Conservation (phyloP, 495 filamentous ascomycete species). For the Tuber indicum region DNA sequence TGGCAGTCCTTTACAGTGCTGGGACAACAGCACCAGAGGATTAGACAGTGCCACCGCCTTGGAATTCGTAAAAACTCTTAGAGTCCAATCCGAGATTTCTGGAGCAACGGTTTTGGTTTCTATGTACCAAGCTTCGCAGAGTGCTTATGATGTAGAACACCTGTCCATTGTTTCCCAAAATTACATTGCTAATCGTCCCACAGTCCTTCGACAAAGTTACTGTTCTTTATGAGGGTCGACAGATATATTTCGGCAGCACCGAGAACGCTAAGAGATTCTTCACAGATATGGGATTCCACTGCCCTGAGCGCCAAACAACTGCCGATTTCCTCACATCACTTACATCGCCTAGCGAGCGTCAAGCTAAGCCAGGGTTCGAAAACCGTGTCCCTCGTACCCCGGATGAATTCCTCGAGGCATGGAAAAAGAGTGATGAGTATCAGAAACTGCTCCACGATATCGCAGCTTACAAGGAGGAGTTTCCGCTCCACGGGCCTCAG, state of each 20-base stretch:
- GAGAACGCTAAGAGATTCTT: conserved; percentile 63
- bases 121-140: conserved; percentile 76
- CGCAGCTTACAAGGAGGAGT: conserved; percentile 45
- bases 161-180: background rate
- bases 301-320: conserved; percentile 64
- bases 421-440: conserved; percentile 64
- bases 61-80: conserved; percentile 68
- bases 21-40: conserved; percentile 79
- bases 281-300: conserved; percentile 65
- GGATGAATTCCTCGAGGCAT: conserved; percentile 63
- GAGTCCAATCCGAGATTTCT: conserved; percentile 59
- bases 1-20: conserved; percentile 65
- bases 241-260: conserved; percentile 71
- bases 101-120: conserved; percentile 65
- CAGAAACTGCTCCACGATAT: conserved; percentile 57
- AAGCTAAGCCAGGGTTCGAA: conserved; percentile 59
- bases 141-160: conserved; percentile 56
- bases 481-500: conserved; percentile 30
- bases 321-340: conserved; percentile 77
- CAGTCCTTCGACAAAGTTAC: conserved; percentile 65
- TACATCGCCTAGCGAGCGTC: conserved; percentile 63
- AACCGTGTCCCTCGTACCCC: conserved; percentile 61
- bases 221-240: conserved; percentile 72
- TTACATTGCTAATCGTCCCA: background rate
- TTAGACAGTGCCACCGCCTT: conserved; percentile 73